Percentiles rank a stretch among this genome's conserved stretches.
Conservation (phyloP, 495 filamentous ascomycete species). For the Daldinia grandis region DNA sequence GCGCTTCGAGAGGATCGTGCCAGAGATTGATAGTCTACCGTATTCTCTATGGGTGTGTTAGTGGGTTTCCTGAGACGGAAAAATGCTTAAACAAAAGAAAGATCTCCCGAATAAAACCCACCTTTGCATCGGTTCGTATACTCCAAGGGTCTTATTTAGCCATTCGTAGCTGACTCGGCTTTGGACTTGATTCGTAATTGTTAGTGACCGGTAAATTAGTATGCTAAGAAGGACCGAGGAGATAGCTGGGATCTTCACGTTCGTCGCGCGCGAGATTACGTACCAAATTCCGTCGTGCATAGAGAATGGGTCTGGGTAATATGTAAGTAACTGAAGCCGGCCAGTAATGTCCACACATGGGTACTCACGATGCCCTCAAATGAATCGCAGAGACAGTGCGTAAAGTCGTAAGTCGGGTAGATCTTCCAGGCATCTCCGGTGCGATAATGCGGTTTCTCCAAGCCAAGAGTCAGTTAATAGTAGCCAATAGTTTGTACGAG, state of each 20-base stretch:
- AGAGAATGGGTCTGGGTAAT: constrained; percentile 72
- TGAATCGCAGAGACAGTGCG: constrained; percentile 87
- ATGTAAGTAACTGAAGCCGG: not conserved
- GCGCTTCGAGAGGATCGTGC: constrained; percentile 85
- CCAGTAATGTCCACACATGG: not conserved
- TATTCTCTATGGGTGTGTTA: constrained; percentile 52
- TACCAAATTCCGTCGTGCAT: constrained; percentile 87
- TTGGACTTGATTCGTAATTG: constrained; percentile 22
- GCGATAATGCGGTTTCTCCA: constrained; percentile 69
- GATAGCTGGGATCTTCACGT: not conserved
- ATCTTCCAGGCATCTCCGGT: constrained; percentile 81
- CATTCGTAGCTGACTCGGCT: constrained; percentile 83
- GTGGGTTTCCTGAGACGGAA: constrained; percentile 46
- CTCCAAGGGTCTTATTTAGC: constrained; percentile 74
- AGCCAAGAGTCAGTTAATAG: constrained; percentile 48
- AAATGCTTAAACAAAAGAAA: not conserved
- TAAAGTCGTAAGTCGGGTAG: constrained; percentile 92
- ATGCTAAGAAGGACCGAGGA: not conserved
- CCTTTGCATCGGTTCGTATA: constrained; percentile 87
- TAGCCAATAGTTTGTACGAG: too few species aligned
- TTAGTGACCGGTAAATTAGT: not conserved
- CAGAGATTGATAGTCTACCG: constrained; percentile 80
- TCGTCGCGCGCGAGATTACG: constrained; percentile 49
- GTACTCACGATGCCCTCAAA: constrained; percentile 73
- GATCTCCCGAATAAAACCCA: not conserved